Base-by-base conservation (phyloP, 108 stramenopile species). In the Nitzschia sp. region DNA sequence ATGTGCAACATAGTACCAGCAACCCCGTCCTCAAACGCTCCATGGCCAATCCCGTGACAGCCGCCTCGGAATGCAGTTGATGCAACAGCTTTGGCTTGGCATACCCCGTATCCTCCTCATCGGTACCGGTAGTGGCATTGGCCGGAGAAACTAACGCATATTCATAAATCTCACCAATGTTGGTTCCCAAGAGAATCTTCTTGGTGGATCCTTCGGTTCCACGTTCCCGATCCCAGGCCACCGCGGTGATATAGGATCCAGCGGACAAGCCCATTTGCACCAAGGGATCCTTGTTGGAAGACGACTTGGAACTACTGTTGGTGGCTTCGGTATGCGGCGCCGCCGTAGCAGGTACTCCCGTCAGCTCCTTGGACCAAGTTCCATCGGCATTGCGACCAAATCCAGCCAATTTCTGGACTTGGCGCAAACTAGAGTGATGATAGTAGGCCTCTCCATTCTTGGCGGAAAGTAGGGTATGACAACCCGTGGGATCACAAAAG, bases 401-500 rank as follows among this genome's bases (percentile, higher is more conserved):
- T 21, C 91, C 91, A 3, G 59, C 48, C 24, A 93, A 63, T 56
- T 90, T 89, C 50, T 66, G 62, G 2, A 82, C 70, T 42, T 44
- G 51, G 52, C 77, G 67, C 46, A 69, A 57, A 3, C 81, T 79
- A 0, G 85, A 86, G 65, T 93, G 91, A 25, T 86, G 64, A 65
- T 93, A 90, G 38, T 88, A 93, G 54, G 84, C 81, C 57, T 93
- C 88, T 53, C 91, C 91, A 52, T 90, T 93, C 59, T 59, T 63
- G 10, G 86, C 88, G 10, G 83, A 84, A 11, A 89, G n/a, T 3
- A 93, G 72, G 24, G 87, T 83, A 58, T 93, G 91, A 69, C 82
- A 80, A 37, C 88, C 91, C 42, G 91, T 93, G 0, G 91, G 91
- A 80, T 93, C 91, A 11, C 86, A 81, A 67, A 93, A 88, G 50